Evolutionary conservation across 2,329 filamentous ascomycete species (phyloP), one percentile per base, ranked within the genome.

Genomic region (Colletotrichum truncatum): DNA sequence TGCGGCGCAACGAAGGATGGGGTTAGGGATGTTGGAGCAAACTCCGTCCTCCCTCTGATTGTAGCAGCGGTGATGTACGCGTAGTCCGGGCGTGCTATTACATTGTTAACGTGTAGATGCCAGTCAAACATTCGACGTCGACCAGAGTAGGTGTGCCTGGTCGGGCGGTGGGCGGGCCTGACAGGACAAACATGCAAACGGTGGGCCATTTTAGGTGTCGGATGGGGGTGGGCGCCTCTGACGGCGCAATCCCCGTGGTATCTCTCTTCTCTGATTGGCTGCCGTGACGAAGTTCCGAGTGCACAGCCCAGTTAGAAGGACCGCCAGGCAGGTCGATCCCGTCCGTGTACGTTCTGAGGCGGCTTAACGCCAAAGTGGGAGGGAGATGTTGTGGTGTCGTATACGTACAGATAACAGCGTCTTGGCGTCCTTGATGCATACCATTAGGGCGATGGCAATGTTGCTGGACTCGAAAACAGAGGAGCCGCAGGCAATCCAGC

Each of bases 191-290:
- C 41, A 49, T 49, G 62, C 49, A 48, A 54, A 45, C 49, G 34
- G 51, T 49, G 49, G 23, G 14, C 57, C 25, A n/a, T n/a, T n/a
- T n/a, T n/a, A n/a, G n/a, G n/a, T n/a, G n/a, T n/a, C n/a, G n/a
- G n/a, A n/a, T n/a, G n/a, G 49, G 62, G 49, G 51, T 43, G 23
- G 36, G 28, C 32, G 38, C 18, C n/a, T 54, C 32, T 34, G 57
- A 21, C 62, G 62, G 62, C 32, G 41, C 43, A 62, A 62, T 55
- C 62, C 28, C 62, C 62, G 62, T 12, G 48, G 34, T 39, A 4
- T 1, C 16, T 32, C 21, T 10, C 21, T 12, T 9, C 9, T 28
- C 23, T 55, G 49, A 65, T 65, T 65, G 62, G 62, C 16, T 48
- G 49, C 14, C n/a, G 28, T 21, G 41, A 32, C 48, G 16, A 43